These are phyloP conservation scores for Magnolia changhungtana DNA, from an alignment of 164 flowering plant genomes.

Conservation along the genomic window DNA sequence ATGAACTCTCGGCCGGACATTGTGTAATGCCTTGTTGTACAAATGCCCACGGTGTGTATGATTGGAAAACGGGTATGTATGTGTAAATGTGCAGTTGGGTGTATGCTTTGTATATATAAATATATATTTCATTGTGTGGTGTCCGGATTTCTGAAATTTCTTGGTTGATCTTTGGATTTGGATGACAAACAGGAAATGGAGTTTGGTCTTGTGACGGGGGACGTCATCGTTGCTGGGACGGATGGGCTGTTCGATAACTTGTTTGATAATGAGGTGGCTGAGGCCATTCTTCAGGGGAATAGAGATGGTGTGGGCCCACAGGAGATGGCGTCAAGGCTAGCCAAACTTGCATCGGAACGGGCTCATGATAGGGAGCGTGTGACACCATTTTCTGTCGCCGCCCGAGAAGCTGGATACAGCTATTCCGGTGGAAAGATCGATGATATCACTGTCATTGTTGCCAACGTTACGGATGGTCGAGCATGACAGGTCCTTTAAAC, in stretches of 20 bases:
- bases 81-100: neutral
- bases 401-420: conserved; percentile 8
- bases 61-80: neutral
- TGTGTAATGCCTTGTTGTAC: too few relatives aligned
- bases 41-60: too few relatives aligned
- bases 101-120: neutral
- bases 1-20: too few relatives aligned
- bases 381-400: conserved; percentile 15
- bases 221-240: conserved; percentile 14
- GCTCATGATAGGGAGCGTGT: neutral
- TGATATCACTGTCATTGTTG: conserved; percentile 28
- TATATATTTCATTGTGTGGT: neutral
- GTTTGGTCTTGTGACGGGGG: neutral
- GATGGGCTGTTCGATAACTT: conserved; percentile 28
- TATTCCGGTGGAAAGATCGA: conserved; percentile 26
- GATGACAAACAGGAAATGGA: neutral
- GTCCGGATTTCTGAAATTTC: neutral
- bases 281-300: neutral
- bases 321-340: conserved; percentile 16
- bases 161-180: neutral
- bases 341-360: conserved; percentile 10
- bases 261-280: conserved; percentile 11
- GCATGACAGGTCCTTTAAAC: too few relatives aligned
- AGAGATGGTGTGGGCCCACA: neutral
- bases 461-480: neutral